Evolutionary conservation across 2,329 filamentous ascomycete species (phyloP).

Genomic region (Lomentospora prolificans): DNA sequence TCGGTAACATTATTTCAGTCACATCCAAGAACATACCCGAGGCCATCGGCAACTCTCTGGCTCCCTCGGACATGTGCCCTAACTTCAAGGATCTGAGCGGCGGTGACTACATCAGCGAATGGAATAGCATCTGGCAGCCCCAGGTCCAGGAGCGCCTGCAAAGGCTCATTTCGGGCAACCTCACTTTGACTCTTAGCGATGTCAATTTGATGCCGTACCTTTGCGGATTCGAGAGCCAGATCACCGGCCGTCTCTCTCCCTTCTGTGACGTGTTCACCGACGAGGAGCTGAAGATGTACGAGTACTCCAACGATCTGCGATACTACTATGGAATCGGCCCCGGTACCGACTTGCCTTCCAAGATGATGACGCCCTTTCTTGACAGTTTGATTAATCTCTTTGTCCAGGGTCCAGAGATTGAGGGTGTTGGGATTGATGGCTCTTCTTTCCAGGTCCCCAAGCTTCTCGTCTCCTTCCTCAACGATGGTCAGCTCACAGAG

Average conservation of each 20-base stretch:
- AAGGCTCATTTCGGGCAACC: conserved; percentile 38
- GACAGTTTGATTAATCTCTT: conserved; percentile 42
- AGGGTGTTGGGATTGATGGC: conserved; percentile 35
- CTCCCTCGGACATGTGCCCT: conserved; percentile 53
- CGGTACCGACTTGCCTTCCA: conserved; percentile 40
- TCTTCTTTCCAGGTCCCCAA: conserved; percentile 38
- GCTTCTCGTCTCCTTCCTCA: conserved; percentile 51
- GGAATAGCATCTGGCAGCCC: conserved; percentile 43
- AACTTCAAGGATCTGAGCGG: conserved; percentile 45
- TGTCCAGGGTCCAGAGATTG: conserved; percentile 37
- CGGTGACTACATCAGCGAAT: conserved; percentile 32
- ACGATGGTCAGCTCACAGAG: conserved; percentile 57
- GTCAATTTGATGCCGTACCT: conserved; percentile 53
- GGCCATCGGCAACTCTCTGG: conserved; percentile 52
- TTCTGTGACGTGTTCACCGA: conserved; percentile 55
- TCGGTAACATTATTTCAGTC: conserved; percentile 48
- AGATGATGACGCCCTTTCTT: conserved; percentile 53
- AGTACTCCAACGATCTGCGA: conserved; percentile 57
- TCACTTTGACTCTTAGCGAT: conserved; percentile 44
- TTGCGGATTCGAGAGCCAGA: conserved; percentile 64
- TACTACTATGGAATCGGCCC: conserved; percentile 59
- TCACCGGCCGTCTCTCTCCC: conserved; percentile 49
- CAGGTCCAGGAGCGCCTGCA: conserved; percentile 45
- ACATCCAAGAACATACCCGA: conserved; percentile 40
- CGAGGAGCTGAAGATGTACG: conserved; percentile 52